Conservation (phyloP, 2,329 filamentous ascomycete genomes). For the Rhynchosporium secalis region DNA sequence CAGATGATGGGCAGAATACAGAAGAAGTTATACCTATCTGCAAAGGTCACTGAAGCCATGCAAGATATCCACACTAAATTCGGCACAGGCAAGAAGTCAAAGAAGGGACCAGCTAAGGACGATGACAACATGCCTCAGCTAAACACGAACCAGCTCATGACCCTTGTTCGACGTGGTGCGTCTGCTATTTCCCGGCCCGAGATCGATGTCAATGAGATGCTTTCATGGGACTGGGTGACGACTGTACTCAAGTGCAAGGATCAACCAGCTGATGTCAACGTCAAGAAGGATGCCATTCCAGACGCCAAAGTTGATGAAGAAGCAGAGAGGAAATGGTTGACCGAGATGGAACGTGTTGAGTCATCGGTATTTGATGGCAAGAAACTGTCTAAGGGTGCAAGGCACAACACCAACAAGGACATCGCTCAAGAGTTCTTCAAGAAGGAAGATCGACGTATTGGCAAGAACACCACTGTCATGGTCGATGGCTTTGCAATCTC, state of each 20-base stretch:
- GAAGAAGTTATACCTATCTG: constrained; percentile 62
- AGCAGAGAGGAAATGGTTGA: constrained; percentile 56
- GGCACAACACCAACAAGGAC: constrained; percentile 37
- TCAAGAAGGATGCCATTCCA: constrained; percentile 38
- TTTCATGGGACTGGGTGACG: constrained; percentile 55
- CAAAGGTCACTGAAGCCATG: constrained; percentile 61
- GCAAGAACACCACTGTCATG: constrained; percentile 59
- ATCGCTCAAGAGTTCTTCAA: constrained; percentile 43
- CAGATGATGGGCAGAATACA: constrained; percentile 61
- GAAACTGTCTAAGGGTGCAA: constrained; percentile 44
- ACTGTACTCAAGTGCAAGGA: constrained; percentile 56
- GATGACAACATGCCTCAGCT: constrained; percentile 53
- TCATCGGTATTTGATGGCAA: constrained; percentile 58
- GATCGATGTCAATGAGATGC: constrained; percentile 56
- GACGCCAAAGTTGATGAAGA: constrained; percentile 43
- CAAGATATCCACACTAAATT: constrained; percentile 49
- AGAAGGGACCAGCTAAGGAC: constrained; percentile 33
- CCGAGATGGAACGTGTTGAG: constrained; percentile 56
- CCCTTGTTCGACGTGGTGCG: constrained; percentile 54
- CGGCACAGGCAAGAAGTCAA: constrained; percentile 34
- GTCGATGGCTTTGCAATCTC: constrained; percentile 55
- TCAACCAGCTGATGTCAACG: constrained; percentile 46
- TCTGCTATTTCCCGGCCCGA: constrained; percentile 53
- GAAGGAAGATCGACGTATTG: constrained; percentile 51
- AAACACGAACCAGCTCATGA: constrained; percentile 53